Conservation (phyloP, 208 protist species). For the Angomonas deanei region DNA sequence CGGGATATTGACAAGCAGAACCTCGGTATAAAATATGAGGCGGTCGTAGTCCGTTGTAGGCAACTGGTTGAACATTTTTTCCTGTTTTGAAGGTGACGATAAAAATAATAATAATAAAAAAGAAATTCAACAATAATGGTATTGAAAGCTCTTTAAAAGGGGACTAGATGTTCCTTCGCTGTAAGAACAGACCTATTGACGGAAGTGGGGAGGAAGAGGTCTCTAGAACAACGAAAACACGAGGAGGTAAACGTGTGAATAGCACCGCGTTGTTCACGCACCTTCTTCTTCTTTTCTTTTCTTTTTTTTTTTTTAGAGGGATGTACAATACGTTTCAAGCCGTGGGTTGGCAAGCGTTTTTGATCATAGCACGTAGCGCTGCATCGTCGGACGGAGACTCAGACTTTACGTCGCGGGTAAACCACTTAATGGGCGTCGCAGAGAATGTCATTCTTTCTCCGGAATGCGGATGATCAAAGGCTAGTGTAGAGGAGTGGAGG, state of each 20-base stretch:
- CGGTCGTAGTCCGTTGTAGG: slow-evolving; percentile 34
- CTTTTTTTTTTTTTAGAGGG: no score
- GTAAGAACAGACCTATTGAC: no score
- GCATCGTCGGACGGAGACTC: neutral
- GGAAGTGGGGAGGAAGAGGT: no score
- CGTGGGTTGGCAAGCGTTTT: neutral
- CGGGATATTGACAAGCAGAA: slow-evolving; percentile 62
- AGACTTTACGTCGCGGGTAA: slow-evolving; percentile 22
- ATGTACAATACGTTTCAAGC: no score
- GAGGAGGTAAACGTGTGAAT: no score
- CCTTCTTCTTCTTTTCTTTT: no score
- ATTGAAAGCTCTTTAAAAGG: no score
- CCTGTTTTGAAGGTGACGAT: neutral
- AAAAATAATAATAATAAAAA: no score
- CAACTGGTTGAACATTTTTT: slow-evolving; percentile 7
- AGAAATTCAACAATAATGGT: no score
- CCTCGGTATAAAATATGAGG: slow-evolving; percentile 51
- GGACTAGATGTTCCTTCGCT: no score
- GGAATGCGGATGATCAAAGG: slow-evolving; percentile 36
- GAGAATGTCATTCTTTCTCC: slow-evolving; percentile 18
- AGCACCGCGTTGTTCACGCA: no score
- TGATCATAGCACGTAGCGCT: neutral
- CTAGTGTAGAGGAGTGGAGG: slow-evolving; percentile 49
- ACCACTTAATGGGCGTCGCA: slow-evolving; percentile 27
- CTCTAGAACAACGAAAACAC: no score